Evolutionary conservation across 139 green algal species (phyloP).

Genomic region (Tetradesmus lagerheimii): DNA sequence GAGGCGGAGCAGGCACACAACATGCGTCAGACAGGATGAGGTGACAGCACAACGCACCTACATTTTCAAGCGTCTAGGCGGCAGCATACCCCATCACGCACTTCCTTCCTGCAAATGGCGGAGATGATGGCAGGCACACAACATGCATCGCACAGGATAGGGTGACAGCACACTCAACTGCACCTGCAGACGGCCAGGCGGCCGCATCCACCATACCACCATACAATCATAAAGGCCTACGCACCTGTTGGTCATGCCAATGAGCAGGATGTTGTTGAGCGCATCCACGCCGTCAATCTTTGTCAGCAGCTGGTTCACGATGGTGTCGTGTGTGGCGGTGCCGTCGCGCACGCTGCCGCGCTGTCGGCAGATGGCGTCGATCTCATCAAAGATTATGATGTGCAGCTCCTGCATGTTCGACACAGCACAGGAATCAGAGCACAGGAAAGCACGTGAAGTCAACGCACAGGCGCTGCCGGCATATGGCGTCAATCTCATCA

Average conservation of each 20-base stretch:
- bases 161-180: too few species aligned
- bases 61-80: too few species aligned
- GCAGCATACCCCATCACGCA: too few species aligned
- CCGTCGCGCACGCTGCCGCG: conserved; percentile 86
- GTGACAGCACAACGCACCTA: too few species aligned
- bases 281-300: conserved; percentile 99
- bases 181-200: too few species aligned
- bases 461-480: conserved; percentile 93
- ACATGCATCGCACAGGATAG: too few species aligned
- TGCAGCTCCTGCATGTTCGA: conserved; percentile 89
- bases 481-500: conserved; percentile 99
- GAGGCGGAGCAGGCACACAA: conserved; percentile 75
- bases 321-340: conserved; percentile 95
- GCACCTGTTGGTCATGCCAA: conserved; percentile 92
- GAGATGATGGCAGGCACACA: background rate
- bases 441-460: too few species aligned
- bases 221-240: background rate
- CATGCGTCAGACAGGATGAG: conserved; percentile 67
- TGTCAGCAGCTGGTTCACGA: conserved; percentile 99
- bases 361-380: conserved; percentile 98
- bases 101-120: too few species aligned
- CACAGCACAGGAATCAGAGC: too few species aligned
- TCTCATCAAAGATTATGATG: conserved; percentile 99
- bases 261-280: conserved; percentile 99
- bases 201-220: background rate